Conservation (phyloP, 139 green algal genomes). For the Picochlorum sp. region DNA sequence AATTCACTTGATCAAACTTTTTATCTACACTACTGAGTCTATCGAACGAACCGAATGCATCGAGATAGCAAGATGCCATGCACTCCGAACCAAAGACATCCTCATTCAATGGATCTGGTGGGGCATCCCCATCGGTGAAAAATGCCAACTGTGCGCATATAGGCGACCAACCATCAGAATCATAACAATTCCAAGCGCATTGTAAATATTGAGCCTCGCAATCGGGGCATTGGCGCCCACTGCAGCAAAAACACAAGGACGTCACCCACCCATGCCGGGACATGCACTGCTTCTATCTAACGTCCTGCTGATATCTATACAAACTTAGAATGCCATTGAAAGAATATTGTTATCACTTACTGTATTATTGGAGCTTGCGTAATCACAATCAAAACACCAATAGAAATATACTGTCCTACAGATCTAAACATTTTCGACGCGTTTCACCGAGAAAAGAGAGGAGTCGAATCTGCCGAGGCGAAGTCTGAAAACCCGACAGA, state of each 20-base stretch:
- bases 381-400: no score
- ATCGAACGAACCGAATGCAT: background rate
- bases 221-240: background rate
- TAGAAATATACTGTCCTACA: no score
- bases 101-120: background rate
- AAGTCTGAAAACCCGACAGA: no score
- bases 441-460: no score
- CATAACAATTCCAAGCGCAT: conserved; percentile 5
- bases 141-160: background rate
- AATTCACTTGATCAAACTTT: background rate
- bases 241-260: no score
- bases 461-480: no score
- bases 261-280: no score
- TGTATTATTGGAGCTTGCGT: no score
- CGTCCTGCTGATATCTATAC: no score
- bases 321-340: no score
- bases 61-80: background rate
- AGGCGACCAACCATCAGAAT: background rate
- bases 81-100: background rate
- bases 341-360: no score
- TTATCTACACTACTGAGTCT: background rate
- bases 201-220: background rate
- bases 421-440: no score
- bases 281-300: background rate
- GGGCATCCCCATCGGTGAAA: background rate